Base-by-base conservation (phyloP, 345 rosid genomes). In the Pugionium dolabratum region DNA sequence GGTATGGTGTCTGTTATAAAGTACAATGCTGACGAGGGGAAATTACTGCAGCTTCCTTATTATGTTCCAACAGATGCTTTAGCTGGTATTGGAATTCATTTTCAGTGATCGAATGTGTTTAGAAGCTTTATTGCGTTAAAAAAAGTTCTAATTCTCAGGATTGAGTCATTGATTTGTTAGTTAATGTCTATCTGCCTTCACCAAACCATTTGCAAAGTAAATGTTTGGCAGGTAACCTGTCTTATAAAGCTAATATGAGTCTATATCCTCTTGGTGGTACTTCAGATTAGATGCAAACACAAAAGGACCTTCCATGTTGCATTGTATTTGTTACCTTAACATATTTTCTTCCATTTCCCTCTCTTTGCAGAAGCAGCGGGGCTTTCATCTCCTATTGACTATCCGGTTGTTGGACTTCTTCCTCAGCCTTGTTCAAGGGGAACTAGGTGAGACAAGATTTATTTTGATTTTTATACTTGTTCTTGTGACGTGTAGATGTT, bases 331-430 rank as follows among this genome's bases (percentile, higher is more conserved):
- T 33, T 48, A 40, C 44, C 41, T 58, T 7, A 45, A 52, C 72
- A 36, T 60, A 37, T 60, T 32, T 45, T 60, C 45, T 47, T 42
- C 62, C 56, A 7, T 54, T 41, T 56, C 55, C 54, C 82, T 46
- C 62, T 66, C 62, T 76, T 67, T 49, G 60, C 86, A 91, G 98
- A 85, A 78, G 83, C 77, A 46, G 83, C 84, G 52, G 86, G 84
- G 64, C 67, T 81, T 80, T 69, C 86, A 63, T 81, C 87, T 49
- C 73, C 81, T 63, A 74, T 79, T 70, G 80, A 65, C 43, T 81
- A 76, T 62, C 76, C 95, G 50, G 76, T 91, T 69, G 90, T 84
- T 67, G 95, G 90, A 73, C 64, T 91, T 82, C 92, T 89, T 60
- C 79, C 90, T 27, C 96, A 91, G 66, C 92, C 98, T 44, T 71